Conservation (phyloP, 345 rosid species). For the Eutrema heterophyllum region DNA sequence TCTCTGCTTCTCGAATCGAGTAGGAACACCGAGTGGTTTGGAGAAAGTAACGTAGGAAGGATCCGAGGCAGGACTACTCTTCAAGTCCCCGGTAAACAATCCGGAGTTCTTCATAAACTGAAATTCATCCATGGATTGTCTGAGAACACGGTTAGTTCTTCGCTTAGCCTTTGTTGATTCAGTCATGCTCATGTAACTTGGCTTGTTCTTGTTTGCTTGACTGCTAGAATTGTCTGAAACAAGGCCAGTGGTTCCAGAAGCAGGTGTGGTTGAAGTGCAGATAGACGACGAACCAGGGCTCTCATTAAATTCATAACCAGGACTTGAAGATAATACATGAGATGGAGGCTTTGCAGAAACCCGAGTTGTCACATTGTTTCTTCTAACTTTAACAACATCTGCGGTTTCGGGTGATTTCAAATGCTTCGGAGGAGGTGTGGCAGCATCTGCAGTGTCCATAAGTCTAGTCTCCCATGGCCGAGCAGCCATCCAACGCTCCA, state of each 20-base stretch:
- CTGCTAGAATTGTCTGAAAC: slow-evolving; percentile 47
- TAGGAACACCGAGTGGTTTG: slow-evolving; percentile 42
- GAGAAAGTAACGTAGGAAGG: slow-evolving; percentile 44
- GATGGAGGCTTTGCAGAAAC: slow-evolving; percentile 64
- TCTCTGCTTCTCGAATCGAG: slow-evolving; percentile 36
- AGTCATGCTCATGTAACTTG: slow-evolving; percentile 80
- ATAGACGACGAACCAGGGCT: slow-evolving; percentile 77
- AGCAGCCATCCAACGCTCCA: slow-evolving; percentile 99
- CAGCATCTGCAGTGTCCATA: slow-evolving; percentile 50
- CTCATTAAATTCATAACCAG: slow-evolving; percentile 72
- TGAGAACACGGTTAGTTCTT: slow-evolving; percentile 45
- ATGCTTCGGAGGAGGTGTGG: slow-evolving; percentile 39
- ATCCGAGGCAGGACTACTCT: slow-evolving; percentile 39
- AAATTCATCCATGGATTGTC: slow-evolving; percentile 92
- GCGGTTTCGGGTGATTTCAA: slow-evolving; percentile 46
- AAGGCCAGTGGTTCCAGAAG: slow-evolving; percentile 52
- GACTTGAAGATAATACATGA: slow-evolving; percentile 56
- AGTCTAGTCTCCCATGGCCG: slow-evolving; percentile 92
- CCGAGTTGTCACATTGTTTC: slow-evolving; percentile 75
- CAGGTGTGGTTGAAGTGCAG: slow-evolving; percentile 66
- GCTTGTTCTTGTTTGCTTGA: slow-evolving; percentile 35
- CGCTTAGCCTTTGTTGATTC: slow-evolving; percentile 86
- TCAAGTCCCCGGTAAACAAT: slow-evolving; percentile 40
- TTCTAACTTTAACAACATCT: slow-evolving; percentile 45
- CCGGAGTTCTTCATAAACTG: slow-evolving; percentile 61